Base-by-base conservation (phyloP, 2,329 filamentous ascomycete species). In the Xylariaceae sp. region DNA sequence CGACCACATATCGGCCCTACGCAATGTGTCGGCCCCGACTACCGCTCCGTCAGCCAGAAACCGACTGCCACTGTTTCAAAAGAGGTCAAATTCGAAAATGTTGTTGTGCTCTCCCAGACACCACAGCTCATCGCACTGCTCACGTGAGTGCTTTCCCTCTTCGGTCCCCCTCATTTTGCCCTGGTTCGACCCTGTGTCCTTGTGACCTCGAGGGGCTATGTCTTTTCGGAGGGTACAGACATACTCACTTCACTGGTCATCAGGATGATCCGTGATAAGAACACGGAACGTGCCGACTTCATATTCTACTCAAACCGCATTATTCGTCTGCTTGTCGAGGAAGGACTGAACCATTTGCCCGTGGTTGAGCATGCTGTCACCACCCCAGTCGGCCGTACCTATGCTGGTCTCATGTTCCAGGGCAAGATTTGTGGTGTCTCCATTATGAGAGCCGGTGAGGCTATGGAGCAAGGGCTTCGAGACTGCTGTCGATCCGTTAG, bases 251-350 rank as follows among this genome's bases (percentile, higher is more conserved):
- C 6, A 32, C 30, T n/a, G 12, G 13, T n/a, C 6, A 42, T 49
- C 57, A 97, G 91, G 49, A 96, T 96, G 78, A 97, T 98, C 62
- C 85, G 93, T 55, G 89, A 95, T 66, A 87, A 87, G 65, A 79
- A 85, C 53, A 98, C 93, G 4, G 81, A 85, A 42, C 86, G 93
- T 44, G 93, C 89, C 48, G 93, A 98, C 66, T 98, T 98, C 65
- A 96, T 98, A 62, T 98, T 98, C 71, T 95, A 97, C 72, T 95
- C 90, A 33, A 98, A 98, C 69, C 83, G 93, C 45, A 97, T 98
- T 64, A 97, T 97, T 64, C 88, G 93, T 24, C 76, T 98, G 32
- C 78, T 98, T 6, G 93, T 98, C 31, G 93, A 98, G 67, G 93
- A 98, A 68, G 93, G 93, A 3, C 75, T 98, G 41, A 98, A 98